Evolutionary conservation across 2,329 filamentous ascomycete species (phyloP).

Genomic region (Aspergillus alliaceus): DNA sequence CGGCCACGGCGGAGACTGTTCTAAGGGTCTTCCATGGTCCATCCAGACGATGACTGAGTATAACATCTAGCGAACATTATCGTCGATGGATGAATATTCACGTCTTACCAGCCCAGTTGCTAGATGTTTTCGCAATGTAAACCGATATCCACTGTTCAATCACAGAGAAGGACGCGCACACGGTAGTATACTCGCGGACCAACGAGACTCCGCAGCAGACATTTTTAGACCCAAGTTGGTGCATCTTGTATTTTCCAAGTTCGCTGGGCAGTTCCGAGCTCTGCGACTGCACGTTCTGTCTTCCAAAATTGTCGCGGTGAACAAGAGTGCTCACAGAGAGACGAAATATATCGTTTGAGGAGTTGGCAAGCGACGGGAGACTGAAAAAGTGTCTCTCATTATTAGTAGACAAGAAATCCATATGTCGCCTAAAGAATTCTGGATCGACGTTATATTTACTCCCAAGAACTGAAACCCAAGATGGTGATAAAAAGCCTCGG

Average conservation of each 20-base stretch:
- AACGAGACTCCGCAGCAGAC: constrained; percentile 3
- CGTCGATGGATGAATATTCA: too few species aligned
- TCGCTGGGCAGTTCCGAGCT: background rate
- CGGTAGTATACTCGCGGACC: constrained; percentile 4
- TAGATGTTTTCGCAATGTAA: background rate
- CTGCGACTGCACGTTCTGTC: constrained; percentile 2
- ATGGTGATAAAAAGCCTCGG: constrained; percentile 5
- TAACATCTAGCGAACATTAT: too few species aligned
- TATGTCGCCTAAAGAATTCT: constrained; percentile 4
- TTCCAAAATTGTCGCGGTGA: constrained; percentile 4
- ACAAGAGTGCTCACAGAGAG: constrained; percentile 3
- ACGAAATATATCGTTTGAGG: constrained; percentile 4
- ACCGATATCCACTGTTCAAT: constrained; percentile 3
- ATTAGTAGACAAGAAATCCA: constrained; percentile 2
- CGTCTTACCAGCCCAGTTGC: background rate
- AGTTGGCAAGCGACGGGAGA: background rate
- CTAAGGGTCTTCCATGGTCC: background rate
- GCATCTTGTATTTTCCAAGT: background rate
- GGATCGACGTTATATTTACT: constrained; percentile 7
- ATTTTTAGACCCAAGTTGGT: constrained; percentile 3
- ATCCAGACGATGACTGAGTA: constrained; percentile 1
- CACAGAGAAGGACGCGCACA: background rate
- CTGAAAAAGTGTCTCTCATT: background rate
- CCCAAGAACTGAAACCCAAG: background rate
- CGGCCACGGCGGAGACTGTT: background rate